Conservation (phyloP, 139 green algal species). For the Asterochloris erici region DNA sequence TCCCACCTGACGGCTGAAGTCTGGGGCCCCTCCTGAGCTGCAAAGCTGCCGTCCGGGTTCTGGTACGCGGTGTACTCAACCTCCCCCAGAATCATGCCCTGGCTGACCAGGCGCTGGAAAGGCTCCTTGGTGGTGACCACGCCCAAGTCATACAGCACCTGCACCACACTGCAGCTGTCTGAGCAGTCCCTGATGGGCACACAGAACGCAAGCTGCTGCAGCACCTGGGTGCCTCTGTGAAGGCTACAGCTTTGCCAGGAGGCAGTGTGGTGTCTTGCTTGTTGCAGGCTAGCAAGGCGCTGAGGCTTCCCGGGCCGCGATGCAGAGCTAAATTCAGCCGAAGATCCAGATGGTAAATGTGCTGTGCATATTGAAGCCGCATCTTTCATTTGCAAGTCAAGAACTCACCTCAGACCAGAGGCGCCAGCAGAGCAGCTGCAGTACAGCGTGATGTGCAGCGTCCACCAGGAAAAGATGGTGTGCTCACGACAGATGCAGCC, state of each 20-base stretch:
- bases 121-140: conserved; percentile 91
- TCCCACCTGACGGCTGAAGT: conserved; percentile 7
- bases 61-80: conserved; percentile 80
- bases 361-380: too few species aligned
- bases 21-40: conserved; percentile 32
- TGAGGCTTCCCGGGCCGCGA: neutral
- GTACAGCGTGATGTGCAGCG: too few species aligned
- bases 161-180: conserved; percentile 76
- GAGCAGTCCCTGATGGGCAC: neutral
- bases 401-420: too few species aligned
- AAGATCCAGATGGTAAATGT: too few species aligned
- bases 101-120: conserved; percentile 88
- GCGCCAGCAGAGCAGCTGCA: too few species aligned
- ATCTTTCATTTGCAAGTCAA: too few species aligned
- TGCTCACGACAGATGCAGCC: too few species aligned
- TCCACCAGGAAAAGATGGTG: too few species aligned
- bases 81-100: conserved; percentile 99
- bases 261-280: neutral
- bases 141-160: conserved; percentile 96
- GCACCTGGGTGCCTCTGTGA: neutral
- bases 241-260: neutral
- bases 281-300: neutral
- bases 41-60: conserved; percentile 43
- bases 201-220: neutral
- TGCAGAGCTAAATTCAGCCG: neutral